phyloP scores from a whole-genome alignment of 306 rosid genomes.

The Dalbergia cultrata region DNA sequence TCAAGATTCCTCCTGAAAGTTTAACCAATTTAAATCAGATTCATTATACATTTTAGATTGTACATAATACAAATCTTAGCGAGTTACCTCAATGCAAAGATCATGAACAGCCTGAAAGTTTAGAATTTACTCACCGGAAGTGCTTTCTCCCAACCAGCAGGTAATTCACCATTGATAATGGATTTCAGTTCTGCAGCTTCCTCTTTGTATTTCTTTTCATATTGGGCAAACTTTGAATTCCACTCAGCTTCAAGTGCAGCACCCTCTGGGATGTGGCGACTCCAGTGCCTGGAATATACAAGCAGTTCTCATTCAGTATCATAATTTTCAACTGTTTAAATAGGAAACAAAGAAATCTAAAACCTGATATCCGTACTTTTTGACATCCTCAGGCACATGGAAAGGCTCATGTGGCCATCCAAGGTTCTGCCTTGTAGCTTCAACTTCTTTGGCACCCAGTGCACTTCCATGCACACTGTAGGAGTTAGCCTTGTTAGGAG shows the following conservation, averaged over 20 bases:
- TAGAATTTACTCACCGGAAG: slow-evolving; percentile 80
- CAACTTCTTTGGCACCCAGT: slow-evolving; percentile 98
- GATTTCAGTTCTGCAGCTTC: slow-evolving; percentile 85
- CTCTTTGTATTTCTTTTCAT: slow-evolving; percentile 88
- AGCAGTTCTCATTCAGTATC: slow-evolving; percentile 39
- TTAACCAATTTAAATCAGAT: background rate
- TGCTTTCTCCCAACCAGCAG: slow-evolving; percentile 97
- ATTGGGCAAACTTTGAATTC: slow-evolving; percentile 90
- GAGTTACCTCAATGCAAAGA: background rate
- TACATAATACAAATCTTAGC: background rate
- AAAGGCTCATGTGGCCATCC: slow-evolving; percentile 98
- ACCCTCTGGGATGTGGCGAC: slow-evolving; percentile 84
- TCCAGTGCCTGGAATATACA: slow-evolving; percentile 81
- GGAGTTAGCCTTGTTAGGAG: slow-evolving; percentile 98
- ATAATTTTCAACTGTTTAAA: slow-evolving; percentile 23
- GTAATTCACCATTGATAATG: slow-evolving; percentile 75
- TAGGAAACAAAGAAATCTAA: slow-evolving; percentile 12
- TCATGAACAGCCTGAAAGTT: slow-evolving; percentile 1
- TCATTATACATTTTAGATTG: background rate
- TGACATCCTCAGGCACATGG: slow-evolving; percentile 97
- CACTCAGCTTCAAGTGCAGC: slow-evolving; percentile 88
- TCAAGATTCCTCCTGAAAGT: background rate
- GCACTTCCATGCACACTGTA: slow-evolving; percentile 99
- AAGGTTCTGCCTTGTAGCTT: slow-evolving; percentile 92
- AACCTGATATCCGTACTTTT: slow-evolving; percentile 63